Evolutionary conservation across 306 rosid genomes (phyloP).

Genomic region (Inga laurina): DNA sequence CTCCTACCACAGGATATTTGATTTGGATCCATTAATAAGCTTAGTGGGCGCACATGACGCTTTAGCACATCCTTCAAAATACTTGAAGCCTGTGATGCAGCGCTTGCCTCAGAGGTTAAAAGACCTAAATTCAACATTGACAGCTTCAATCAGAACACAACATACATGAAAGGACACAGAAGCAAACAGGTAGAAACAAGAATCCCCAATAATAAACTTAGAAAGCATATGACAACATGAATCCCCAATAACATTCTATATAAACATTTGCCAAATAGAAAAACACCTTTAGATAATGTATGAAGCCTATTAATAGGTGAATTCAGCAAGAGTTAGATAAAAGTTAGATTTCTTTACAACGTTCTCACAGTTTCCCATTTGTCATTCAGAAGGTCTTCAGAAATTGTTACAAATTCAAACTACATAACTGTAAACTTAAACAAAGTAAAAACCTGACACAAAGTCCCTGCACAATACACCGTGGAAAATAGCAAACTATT

Average conservation of each 20-base stretch:
- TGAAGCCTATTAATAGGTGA: background rate
- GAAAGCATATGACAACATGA: background rate
- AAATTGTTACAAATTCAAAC: slow-evolving; percentile 13
- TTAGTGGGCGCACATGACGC: slow-evolving; percentile 41
- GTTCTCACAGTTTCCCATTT: slow-evolving; percentile 10
- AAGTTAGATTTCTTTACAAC: slow-evolving; percentile 18
- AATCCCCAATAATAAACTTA: background rate
- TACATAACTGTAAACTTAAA: slow-evolving; percentile 1
- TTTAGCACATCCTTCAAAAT: slow-evolving; percentile 67
- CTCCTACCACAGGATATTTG: slow-evolving; percentile 40
- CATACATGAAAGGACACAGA: background rate
- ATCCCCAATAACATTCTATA: background rate
- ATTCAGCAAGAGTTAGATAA: slow-evolving; percentile 5
- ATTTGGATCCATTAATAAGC: slow-evolving; percentile 37
- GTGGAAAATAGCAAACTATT: slow-evolving; percentile 16
- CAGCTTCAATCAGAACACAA: slow-evolving; percentile 43
- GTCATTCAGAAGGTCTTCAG: slow-evolving; percentile 15
- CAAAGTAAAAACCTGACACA: slow-evolving; percentile 1
- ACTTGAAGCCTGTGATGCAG: slow-evolving; percentile 67
- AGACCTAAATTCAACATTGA: slow-evolving; percentile 62
- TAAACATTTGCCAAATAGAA: background rate
- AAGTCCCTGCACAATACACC: slow-evolving; percentile 18
- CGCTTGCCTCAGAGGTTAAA: slow-evolving; percentile 58
- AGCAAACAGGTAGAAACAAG: background rate
- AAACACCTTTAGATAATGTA: slow-evolving; percentile 9